These are phyloP conservation scores for Leptographium galeiforme DNA, from an alignment of 2,329 filamentous ascomycete species.

Conservation along the genomic window DNA sequence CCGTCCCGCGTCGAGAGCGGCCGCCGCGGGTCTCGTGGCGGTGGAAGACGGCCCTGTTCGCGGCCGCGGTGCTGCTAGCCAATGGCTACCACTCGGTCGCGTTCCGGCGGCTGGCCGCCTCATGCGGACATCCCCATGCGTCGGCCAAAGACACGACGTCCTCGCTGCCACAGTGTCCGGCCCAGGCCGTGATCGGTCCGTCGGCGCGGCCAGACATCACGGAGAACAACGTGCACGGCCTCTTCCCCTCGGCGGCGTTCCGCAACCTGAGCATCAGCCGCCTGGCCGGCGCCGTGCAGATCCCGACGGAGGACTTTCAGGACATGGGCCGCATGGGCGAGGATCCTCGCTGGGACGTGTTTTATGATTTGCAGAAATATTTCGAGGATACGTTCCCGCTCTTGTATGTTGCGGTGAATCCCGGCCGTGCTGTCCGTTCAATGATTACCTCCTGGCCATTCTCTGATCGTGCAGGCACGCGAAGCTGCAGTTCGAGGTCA, in stretches of 20 bases:
- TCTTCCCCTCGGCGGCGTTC: conserved; percentile 8
- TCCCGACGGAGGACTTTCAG: conserved; percentile 17
- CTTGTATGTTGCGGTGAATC: conserved; percentile 12
- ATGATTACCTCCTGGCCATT: no score
- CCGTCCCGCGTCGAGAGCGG: not conserved
- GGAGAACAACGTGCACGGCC: not conserved
- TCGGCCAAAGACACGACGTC: not conserved
- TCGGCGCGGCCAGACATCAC: conserved; percentile 1
- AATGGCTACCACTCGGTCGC: not conserved
- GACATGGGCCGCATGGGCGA: conserved; percentile 37
- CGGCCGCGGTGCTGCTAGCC: not conserved
- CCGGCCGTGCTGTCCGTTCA: no score
- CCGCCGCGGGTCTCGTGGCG: not conserved
- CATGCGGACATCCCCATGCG: no score
- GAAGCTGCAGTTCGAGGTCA: conserved; percentile 33
- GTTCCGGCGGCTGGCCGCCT: not conserved
- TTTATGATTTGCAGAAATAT: conserved; percentile 37
- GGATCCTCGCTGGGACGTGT: conserved; percentile 44
- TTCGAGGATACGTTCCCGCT: conserved; percentile 36
- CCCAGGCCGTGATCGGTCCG: not conserved
- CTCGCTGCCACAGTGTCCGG: not conserved
- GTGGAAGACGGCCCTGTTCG: not conserved
- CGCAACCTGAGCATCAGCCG: conserved; percentile 14
- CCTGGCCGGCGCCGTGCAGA: conserved; percentile 17
- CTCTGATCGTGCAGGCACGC: conserved; percentile 18